A percentile compares a stretch with the other conserved stretches of the same genome.
Conservation (phyloP, 1,139 yeast species). For the Debaryomyces coudertii region DNA sequence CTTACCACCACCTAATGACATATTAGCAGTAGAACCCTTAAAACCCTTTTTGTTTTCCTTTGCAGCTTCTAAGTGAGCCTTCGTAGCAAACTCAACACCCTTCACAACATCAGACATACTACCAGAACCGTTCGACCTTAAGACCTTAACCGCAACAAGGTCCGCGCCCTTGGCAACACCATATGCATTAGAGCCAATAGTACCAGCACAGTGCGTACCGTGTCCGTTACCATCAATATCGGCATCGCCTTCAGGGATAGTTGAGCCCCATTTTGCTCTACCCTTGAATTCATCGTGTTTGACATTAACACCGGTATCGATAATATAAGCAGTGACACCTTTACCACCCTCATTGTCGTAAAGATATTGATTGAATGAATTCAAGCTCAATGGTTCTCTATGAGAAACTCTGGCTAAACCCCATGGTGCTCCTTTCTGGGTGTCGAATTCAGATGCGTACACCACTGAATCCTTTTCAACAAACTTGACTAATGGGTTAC, state of each 20-base stretch:
- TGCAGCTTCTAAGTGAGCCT: conserved; percentile 60
- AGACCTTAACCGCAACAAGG: conserved; percentile 76
- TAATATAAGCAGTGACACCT: conserved; percentile 90
- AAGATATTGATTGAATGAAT: conserved; percentile 82
- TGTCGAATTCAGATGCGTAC: conserved; percentile 58
- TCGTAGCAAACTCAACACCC: conserved; percentile 80
- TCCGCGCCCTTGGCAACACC: conserved; percentile 82
- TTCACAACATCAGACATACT: conserved; percentile 79
- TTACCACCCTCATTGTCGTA: conserved; percentile 85
- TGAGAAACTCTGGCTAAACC: conserved; percentile 95
- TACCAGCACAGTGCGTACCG: conserved; percentile 90
- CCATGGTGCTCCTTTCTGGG: conserved; percentile 92
- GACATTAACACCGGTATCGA: conserved; percentile 90
- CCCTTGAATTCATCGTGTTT: conserved; percentile 85
- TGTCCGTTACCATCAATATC: conserved; percentile 95
- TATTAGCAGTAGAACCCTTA: conserved; percentile 86
- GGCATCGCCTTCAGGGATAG: conserved; percentile 80
- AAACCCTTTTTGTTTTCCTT: conserved; percentile 63
- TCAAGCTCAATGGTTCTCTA: conserved; percentile 74
- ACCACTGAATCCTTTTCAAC: conserved; percentile 84
- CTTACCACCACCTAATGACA: conserved; percentile 89
- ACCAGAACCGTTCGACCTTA: conserved; percentile 78
- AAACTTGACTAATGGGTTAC: conserved; percentile 71
- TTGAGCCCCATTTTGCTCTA: conserved; percentile 93
- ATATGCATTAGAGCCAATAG: conserved; percentile 70